Evolutionary conservation across 2,329 filamentous ascomycete species (phyloP), one percentile per base, ranked within the genome.

Genomic region (Fusarium setosum): DNA sequence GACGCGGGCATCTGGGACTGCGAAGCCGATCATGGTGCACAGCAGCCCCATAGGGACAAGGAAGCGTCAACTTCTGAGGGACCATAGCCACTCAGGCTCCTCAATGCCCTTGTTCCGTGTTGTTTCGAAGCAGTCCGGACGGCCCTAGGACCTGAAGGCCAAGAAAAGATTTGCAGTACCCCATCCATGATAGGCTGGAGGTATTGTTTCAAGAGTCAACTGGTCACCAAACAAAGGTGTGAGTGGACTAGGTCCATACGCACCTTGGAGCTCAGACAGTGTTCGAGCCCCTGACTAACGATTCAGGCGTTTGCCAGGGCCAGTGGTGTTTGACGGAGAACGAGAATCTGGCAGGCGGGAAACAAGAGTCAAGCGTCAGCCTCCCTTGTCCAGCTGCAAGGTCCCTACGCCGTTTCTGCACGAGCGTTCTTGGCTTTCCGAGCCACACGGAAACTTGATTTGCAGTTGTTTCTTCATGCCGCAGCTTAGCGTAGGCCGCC

Each of bases 91-190:
- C 62, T 75, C 65, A 70, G 65, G 63, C 32, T 59, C 49, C 49
- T 60, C 49, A 65, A 60, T 40, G 55, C 54, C 45, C 56, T 59
- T 40, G 53, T 41, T 59, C 69, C 70, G 69, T 69, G 70, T 65
- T 61, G 73, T 76, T 80, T 79, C 75, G 79, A 79, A 69, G 78
- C 76, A 76, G 73, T 72, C 73, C 74, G 77, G 75, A 75, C 70
- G 68, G 59, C 65, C 26, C 66, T 74, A 72, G 72, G 72, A 65
- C 59, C 64, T 68, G 71, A 71, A 69, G 71, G 67, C 64, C 48
- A 56, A 59, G 62, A 59, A 58, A 47, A 20, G 57, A 70, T 58
- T 59, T 54, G 62, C 60, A 51, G 61, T 56, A 57, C 37, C 49
- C 44, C 21, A 47, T 41, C 54, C 55, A 61, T 76, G 75, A 77